These are phyloP conservation scores for Fusarium sp. DNA, from an alignment of 2,329 filamentous ascomycete genomes.

Conservation along the genomic window DNA sequence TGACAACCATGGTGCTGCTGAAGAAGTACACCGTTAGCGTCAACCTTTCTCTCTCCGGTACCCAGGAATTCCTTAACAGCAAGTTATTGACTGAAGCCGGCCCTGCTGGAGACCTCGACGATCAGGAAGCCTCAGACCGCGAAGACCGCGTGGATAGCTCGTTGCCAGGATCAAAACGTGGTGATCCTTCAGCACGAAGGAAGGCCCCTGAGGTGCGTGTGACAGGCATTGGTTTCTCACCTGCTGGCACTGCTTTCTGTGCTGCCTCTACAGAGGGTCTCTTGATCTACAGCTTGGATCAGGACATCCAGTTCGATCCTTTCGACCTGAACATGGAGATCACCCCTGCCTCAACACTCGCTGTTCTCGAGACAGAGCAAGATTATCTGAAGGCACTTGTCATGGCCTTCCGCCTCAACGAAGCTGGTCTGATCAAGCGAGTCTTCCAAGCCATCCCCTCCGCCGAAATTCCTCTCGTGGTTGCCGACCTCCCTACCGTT, in stretches of 20 bases:
- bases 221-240: constrained; percentile 84
- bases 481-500: constrained; percentile 81
- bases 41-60: constrained; percentile 94
- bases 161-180: constrained; percentile 87
- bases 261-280: constrained; percentile 95
- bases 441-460: constrained; percentile 88
- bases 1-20: constrained; percentile 86
- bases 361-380: constrained; percentile 71
- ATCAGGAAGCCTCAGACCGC: constrained; percentile 86
- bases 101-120: constrained; percentile 84
- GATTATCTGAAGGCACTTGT: constrained; percentile 93
- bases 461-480: constrained; percentile 78
- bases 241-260: constrained; percentile 89
- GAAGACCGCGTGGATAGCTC: constrained; percentile 83
- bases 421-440: constrained; percentile 79
- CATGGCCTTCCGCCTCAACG: constrained; percentile 97
- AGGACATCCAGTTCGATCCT: constrained; percentile 86
- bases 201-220: constrained; percentile 86
- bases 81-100: constrained; percentile 91
- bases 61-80: constrained; percentile 96
- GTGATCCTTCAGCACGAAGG: constrained; percentile 81
- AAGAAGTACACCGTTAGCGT: constrained; percentile 97
- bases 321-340: constrained; percentile 96
- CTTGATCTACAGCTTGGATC: constrained; percentile 91
- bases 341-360: constrained; percentile 85